Evolutionary conservation across 805 yeast species (phyloP), one percentile per base, ranked within the genome.

Genomic region (Brettanomyces anomalus): DNA sequence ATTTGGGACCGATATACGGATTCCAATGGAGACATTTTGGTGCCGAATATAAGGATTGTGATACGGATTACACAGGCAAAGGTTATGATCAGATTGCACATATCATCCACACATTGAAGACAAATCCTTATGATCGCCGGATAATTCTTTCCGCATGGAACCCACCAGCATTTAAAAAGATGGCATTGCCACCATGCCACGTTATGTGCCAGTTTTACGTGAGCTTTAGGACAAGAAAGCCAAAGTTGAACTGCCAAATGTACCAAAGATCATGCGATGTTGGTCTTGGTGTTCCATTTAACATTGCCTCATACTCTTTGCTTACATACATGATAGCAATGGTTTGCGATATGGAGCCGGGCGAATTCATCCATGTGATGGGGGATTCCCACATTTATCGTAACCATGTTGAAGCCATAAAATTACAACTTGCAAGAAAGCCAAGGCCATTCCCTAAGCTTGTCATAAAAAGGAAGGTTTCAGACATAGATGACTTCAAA

Each of bases 11-110:
- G 1, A 97, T 93, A 3, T 93, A 93, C 60, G 99, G 99, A 0
- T 93, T 93, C 66, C 99, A 93, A 64, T 93, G 99, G 99, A 79
- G 99, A 55, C 98, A 93, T 64, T 93, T 93, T 62, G 98, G 98
- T 36, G 98, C 99, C 4, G 79, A 85, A 51, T 93, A 93, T 60
- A 69, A 57, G 28, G 88, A 87, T 43, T 86, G 96, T 57, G 88
- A 90, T 46, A 72, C 89, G 3, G 94, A 93, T 57, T 93, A 93
- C 57, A 58, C 82, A 0, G 90, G 88, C 4, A 71, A 85, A 59
- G 99, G 99, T 11, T 81, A 77, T 44, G 99, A 93, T 60, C 99
- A 93, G 66, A 68, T 93, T 32, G 75, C 78, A 6, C 81, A 85
- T 37, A 77, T 93, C 30, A 85, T 93, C 39, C 67, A 82, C 38